These are phyloP conservation scores for Glarea lozoyensis DNA, from an alignment of 495 filamentous ascomycete species.

Conservation along the genomic window DNA sequence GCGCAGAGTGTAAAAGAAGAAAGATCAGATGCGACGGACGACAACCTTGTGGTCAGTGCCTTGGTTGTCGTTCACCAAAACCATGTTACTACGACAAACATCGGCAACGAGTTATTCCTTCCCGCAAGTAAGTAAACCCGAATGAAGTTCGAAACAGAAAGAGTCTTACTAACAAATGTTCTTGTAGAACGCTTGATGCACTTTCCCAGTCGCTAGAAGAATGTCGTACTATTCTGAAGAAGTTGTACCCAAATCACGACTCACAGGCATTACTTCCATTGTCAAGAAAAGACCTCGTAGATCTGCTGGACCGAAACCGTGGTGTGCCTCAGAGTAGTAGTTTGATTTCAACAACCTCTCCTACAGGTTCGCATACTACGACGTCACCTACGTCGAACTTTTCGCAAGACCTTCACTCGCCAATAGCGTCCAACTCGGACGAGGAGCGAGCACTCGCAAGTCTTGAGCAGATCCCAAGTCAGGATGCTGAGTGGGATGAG, in stretches of 20 bases:
- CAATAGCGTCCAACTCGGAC: conserved; percentile 36
- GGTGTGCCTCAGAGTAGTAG: conserved; percentile 32
- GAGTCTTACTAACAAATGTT: too few species aligned
- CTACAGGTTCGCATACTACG: conserved; percentile 13
- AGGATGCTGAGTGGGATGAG: conserved; percentile 50
- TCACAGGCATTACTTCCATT: conserved; percentile 39
- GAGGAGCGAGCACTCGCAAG: conserved; percentile 35
- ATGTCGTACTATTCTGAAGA: conserved; percentile 46
- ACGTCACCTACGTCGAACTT: conserved; percentile 4
- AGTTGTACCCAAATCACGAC: conserved; percentile 44
- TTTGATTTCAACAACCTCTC: conserved; percentile 17
- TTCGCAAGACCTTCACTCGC: conserved; percentile 24
- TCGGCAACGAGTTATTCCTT: conserved; percentile 47
- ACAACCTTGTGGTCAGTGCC: conserved; percentile 49
- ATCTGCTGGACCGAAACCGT: conserved; percentile 35
- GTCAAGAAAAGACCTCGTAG: conserved; percentile 42
- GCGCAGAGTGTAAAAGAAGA: conserved; percentile 49
- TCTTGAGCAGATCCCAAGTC: conserved; percentile 44
- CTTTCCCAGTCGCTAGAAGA: conserved; percentile 49
- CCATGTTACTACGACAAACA: conserved; percentile 53
- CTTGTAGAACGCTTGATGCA: conserved; percentile 40
- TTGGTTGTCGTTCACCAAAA: conserved; percentile 47
- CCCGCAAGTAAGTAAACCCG: conserved; percentile 47
- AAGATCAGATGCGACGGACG: conserved; percentile 53
- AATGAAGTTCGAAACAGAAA: too few species aligned